These are phyloP conservation scores for Corylus heterophylla DNA, from an alignment of 306 rosid genomes.

Conservation along the genomic window DNA sequence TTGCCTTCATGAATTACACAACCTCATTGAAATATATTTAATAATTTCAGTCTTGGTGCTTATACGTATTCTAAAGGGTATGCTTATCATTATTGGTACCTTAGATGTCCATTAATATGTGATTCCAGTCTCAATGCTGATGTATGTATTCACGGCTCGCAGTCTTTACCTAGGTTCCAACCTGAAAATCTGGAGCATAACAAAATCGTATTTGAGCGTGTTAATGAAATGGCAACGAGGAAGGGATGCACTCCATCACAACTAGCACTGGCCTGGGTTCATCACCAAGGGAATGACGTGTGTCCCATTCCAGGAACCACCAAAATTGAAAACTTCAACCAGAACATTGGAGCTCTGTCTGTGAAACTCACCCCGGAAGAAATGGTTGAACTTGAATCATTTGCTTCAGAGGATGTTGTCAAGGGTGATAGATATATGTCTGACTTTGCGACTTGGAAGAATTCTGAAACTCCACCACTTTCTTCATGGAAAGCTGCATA, in stretches of 20 bases:
- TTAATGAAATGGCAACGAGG: conserved; percentile 56
- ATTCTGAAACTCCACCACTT: conserved; percentile 54
- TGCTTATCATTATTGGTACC: too few species aligned
- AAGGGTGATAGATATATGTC: conserved; percentile 44
- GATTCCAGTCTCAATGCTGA: neutral
- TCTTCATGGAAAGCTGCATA: conserved; percentile 47
- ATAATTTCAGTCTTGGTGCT: neutral
- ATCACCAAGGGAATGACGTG: conserved; percentile 66
- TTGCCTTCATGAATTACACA: neutral
- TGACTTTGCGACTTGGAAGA: conserved; percentile 30
- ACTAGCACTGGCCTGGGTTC: conserved; percentile 67
- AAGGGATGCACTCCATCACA: conserved; percentile 67
- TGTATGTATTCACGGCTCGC: neutral
- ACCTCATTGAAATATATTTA: neutral
- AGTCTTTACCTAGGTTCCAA: conserved; percentile 53
- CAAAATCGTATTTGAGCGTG: conserved; percentile 50
- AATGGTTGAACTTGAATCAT: conserved; percentile 57
- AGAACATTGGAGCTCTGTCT: conserved; percentile 61
- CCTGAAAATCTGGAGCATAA: conserved; percentile 62
- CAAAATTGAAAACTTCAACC: conserved; percentile 53
- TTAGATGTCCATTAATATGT: too few species aligned
- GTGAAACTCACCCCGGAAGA: conserved; percentile 65
- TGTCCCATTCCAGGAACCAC: conserved; percentile 87
- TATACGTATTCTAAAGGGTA: neutral
- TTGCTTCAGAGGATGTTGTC: conserved; percentile 38